Base-by-base conservation (phyloP, 176 grass and related monocot genomes). In the Cenchrus americanus region DNA sequence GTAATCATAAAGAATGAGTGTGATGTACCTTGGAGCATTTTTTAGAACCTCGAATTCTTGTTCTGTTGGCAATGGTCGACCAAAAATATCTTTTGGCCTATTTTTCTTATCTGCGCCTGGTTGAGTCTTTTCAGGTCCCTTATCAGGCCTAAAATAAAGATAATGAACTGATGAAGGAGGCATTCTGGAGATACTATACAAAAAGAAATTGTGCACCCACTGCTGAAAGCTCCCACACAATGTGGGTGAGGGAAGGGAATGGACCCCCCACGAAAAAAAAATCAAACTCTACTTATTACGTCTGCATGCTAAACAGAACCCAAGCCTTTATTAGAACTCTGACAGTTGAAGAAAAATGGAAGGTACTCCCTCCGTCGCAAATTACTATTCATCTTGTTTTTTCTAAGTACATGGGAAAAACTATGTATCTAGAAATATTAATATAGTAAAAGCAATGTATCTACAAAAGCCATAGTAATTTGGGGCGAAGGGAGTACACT, bases 31-130 rank as follows among this genome's bases (percentile, higher is more conserved):
- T 76, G 97, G 97, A 80, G 96, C 93, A 96, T 99, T 96, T 84
- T 96, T 96, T 10, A 99, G 83, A 73, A 94, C 89, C 74, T 99
- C 96, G 79, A 99, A 99, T 91, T 99, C 96, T 87, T 93, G 85
- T 82, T 99, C 96, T 42, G 96, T 96, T 79, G 96, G 89, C 84
- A 99, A 84, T 21, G 86, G 8, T 19, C 89, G 89, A 76, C 96
- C 96, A 87, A 92, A 99, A 34, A 99, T 85, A 92, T 99, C 96
- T 90, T 92, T 99, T 5, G 91, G 91, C 74, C 96, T 91, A 60
- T 76, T 76, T 92, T 94, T 99, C 89, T 85, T 94, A 19, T 93
- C 87, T 79, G 75, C 23, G n/a, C 46, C 80, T 14, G 66, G 21
- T 1, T 88, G 86, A 65, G 60, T 83, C 51, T 92, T 88, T 69